Evolutionary conservation across 495 filamentous ascomycete genomes (phyloP).

Genomic region (Chaetomium fimeti): DNA sequence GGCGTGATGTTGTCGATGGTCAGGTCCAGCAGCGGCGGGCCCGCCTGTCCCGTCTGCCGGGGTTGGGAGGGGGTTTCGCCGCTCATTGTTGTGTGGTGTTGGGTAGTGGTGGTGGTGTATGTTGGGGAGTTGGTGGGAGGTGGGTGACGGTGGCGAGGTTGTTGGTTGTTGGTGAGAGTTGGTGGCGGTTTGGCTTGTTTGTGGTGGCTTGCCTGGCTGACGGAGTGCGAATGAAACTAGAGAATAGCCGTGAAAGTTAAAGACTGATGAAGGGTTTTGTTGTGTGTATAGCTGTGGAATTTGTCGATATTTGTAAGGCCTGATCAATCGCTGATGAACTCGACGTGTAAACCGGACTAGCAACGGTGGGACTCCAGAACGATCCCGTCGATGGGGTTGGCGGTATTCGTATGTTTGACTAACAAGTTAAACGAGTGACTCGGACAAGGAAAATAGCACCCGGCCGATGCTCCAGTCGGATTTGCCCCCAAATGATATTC

Average conservation of each 20-base stretch:
- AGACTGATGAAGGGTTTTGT: neutral
- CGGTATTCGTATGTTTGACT: neutral
- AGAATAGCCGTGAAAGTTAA: no score
- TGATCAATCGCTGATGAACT: conserved; percentile 9
- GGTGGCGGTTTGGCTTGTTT: neutral
- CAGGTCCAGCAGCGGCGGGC: conserved; percentile 60
- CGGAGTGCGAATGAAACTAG: no score
- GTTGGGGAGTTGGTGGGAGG: neutral
- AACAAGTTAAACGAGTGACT: neutral
- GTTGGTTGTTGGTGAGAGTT: neutral
- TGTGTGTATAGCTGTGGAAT: conserved; percentile 4
- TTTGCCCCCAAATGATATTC: neutral
- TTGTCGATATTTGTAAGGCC: conserved; percentile 7
- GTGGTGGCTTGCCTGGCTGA: no score
- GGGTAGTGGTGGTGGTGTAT: no score
- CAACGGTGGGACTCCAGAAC: neutral
- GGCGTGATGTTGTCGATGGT: conserved; percentile 82
- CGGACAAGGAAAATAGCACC: conserved; percentile 14
- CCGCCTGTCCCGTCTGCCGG: conserved; percentile 9
- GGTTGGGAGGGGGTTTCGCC: neutral
- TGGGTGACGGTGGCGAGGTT: conserved; percentile 14
- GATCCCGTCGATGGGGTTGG: neutral
- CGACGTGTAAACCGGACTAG: neutral
- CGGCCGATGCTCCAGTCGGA: neutral
- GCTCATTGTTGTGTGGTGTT: neutral